Percentiles rank a stretch among this genome's conserved stretches.
phyloP scores from a whole-genome alignment of 306 rosid genomes.

The Dalbergia oliveri region DNA sequence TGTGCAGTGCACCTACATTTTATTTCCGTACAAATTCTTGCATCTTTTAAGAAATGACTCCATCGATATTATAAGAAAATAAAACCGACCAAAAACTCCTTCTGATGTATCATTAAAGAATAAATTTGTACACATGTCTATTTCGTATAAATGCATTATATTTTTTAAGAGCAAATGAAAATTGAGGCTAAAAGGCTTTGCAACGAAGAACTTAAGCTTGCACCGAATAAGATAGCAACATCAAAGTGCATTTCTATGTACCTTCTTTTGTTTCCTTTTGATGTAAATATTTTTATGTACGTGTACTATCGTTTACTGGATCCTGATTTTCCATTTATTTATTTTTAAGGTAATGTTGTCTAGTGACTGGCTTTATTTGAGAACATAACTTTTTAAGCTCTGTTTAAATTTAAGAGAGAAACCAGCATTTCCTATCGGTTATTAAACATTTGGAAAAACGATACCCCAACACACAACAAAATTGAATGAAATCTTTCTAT shows the following conservation, averaged over 20 bases:
- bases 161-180: too few species aligned
- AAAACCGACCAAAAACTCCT: neutral
- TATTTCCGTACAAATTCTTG: neutral
- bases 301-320: neutral
- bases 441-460: neutral
- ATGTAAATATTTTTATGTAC: neutral
- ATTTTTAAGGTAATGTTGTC: neutral
- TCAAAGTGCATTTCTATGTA: neutral
- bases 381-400: neutral
- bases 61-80: neutral
- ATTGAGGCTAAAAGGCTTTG: neutral
- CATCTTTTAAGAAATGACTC: neutral
- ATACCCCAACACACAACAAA: neutral
- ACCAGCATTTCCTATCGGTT: neutral
- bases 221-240: neutral
- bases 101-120: neutral
- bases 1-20: neutral
- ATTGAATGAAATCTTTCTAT: too few species aligned
- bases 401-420: neutral
- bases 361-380: neutral
- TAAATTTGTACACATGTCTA: too few species aligned
- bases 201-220: neutral
- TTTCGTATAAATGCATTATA: too few species aligned
- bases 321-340: neutral
- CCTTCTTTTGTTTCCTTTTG: too few species aligned